A percentile compares a stretch with the other conserved stretches of the same genome.
Conservation (phyloP, 1,284 basidiomycete genomes). For the Ganoderma lingzhi region DNA sequence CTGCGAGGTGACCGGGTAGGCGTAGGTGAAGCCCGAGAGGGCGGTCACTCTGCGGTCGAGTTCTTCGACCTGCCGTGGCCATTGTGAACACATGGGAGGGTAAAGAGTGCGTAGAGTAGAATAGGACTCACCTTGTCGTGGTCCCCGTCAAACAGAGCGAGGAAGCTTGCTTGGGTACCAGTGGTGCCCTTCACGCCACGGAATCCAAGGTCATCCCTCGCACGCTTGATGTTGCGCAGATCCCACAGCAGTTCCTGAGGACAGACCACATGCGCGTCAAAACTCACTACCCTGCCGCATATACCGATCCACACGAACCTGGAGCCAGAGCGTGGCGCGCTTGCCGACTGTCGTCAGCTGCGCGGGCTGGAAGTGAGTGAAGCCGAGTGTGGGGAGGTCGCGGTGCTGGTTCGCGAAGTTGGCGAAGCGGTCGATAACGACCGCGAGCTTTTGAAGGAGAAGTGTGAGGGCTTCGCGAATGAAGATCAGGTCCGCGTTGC, state of each 20-base stretch:
- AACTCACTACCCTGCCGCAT: not conserved
- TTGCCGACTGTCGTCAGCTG: conserved; percentile 99
- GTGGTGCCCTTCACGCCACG: conserved; percentile 99
- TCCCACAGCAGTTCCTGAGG: conserved; percentile 94
- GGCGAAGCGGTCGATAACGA: conserved; percentile 90
- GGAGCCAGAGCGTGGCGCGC: conserved; percentile 97
- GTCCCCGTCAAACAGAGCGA: conserved; percentile 94
- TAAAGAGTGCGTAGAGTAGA: not conserved
- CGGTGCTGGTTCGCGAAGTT: conserved; percentile 80
- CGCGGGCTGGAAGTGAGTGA: conserved; percentile 99
- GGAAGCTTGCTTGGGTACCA: conserved; percentile 97
- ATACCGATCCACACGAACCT: conserved; percentile 53
- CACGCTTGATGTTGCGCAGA: conserved; percentile 91
- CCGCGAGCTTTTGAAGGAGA: conserved; percentile 87
- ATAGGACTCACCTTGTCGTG: conserved; percentile 77
- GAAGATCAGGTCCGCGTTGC: conserved; percentile 98
- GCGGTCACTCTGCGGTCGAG: conserved; percentile 92
- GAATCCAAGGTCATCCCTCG: conserved; percentile 95
- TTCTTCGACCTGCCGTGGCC: conserved; percentile 73
- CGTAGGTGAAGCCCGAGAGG: conserved; percentile 92
- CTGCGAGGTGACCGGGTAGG: conserved; percentile 98
- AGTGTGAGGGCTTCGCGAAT: conserved; percentile 88
- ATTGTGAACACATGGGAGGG: not conserved
- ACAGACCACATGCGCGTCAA: not conserved
- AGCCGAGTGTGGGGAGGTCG: conserved; percentile 90